Evolutionary conservation across 2,329 filamentous ascomycete genomes (phyloP), one percentile per base, ranked within the genome.

Genomic region (Pyrenophora teres): DNA sequence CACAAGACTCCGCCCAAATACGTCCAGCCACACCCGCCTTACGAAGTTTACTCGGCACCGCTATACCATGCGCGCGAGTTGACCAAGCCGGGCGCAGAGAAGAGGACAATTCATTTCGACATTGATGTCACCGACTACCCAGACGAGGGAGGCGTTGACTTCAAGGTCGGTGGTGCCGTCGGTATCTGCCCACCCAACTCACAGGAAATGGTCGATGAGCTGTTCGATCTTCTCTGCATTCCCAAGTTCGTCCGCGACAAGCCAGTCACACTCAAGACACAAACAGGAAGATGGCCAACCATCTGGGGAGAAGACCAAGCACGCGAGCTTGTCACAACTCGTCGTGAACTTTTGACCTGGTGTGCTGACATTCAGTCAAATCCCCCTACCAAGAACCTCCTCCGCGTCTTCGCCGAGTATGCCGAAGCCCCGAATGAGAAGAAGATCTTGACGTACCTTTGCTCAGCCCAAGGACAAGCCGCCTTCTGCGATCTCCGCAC

Each of bases 21-120:
- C 67, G 92, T 99, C 46, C 91, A 96, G 71, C 94, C 94, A 21
- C 94, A 99, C 72, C 91, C 91, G 50, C 94, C 94, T 0, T 94
- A 96, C 75, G 82, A 93, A 60, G 92, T 97, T 54, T 96, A 89
- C 75, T 88, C 92, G 1, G 92, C 93, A n/a, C 90, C 87, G 58
- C 84, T 99, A 40, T 88, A 91, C 74, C 87, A 87, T 64, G 85
- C 91, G 2, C 87, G 94, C 49, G 92, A 96, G 75, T 78, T 99
- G 70, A 99, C 94, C 10, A 88, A 85, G 70, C 80, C 84, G 19
- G 93, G 93, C 18, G 94, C 94, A 4, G 91, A 96, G 80, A 99
- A 99, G 83, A 84, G 93, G 54, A 99, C 94, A 0, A 96, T 93
- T 73, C 94, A 99, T 75, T 97, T 97, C 67, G 94, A 97, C 67